Base-by-base conservation (phyloP, 1,284 basidiomycete genomes). In the Moniliella sp. region DNA sequence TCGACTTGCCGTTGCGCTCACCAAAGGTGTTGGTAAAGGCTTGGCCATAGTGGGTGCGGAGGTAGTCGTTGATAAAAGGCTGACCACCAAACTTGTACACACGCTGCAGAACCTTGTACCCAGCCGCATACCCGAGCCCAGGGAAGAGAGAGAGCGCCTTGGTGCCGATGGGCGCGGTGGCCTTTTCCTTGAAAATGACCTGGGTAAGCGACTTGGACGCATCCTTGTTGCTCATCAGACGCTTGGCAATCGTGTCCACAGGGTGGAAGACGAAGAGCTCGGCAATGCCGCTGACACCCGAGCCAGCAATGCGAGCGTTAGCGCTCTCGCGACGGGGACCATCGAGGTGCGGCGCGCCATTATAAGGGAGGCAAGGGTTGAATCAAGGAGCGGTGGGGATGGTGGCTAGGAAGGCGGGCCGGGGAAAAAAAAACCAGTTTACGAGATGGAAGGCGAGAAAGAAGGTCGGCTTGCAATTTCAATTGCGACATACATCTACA, bases 21-120 rank as follows among this genome's bases (percentile, higher is more conserved):
- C 88, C 88, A 61, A 97, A 91, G 0, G 71, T 63, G 49, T 70
- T 73, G 33, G 74, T 77, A 65, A 93, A 94, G 39, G 67, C 62
- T 17, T 69, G 65, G 60, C 78, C 78, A 65, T 74, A 75, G 61
- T 78, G 66, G 50, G 69, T 72, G 48, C 72, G 71, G 57, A 97
- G 75, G 57, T 86, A 62, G 65, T 94, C 84, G 63, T 86, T 80
- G 64, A 94, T 91, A 70, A 76, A 94, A 14, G 91, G 88, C 64
- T 97, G 88, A 1, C 88, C 91, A 40, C 91, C 88, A 51, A 94
- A 97, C 66, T 94, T 97, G 44, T 51, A 51, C 18, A 61, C 46
- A 14, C 58, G 42, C 44, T 61, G 58, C 12, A 61, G 36, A 8
- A 61, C 67, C 64, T 97, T 97, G 74, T 97, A 97, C 0, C 51